These are phyloP conservation scores for Saraca asoca DNA, from an alignment of 331 rosid species.

Conservation along the genomic window DNA sequence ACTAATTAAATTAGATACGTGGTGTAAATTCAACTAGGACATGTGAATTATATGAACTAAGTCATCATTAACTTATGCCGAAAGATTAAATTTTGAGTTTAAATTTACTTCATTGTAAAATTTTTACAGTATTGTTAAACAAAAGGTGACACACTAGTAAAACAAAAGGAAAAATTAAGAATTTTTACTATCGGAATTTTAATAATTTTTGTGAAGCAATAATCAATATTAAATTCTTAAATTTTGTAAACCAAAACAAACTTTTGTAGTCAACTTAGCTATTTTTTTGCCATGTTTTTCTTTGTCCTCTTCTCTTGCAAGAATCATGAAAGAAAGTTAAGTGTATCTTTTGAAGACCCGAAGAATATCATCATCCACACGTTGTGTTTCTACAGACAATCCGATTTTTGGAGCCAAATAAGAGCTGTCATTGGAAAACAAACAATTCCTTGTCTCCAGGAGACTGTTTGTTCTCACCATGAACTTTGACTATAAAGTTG, in stretches of 20 bases:
- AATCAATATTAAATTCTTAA: too few relatives aligned
- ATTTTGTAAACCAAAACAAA: constrained; percentile 10
- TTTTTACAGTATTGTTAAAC: too few relatives aligned
- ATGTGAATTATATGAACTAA: too few relatives aligned
- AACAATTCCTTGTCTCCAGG: constrained; percentile 54
- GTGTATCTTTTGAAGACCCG: constrained; percentile 37
- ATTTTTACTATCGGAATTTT: too few relatives aligned
- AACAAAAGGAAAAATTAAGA: too few relatives aligned
- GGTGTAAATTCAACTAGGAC: too few relatives aligned
- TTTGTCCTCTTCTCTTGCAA: background rate
- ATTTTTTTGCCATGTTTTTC: background rate
- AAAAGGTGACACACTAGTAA: too few relatives aligned
- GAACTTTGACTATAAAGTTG: constrained; percentile 8
- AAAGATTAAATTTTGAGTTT: too few relatives aligned
- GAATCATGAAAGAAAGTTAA: constrained; percentile 34
- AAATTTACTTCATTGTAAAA: too few relatives aligned
- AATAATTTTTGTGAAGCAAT: too few relatives aligned
- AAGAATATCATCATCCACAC: constrained; percentile 51
- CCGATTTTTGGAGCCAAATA: constrained; percentile 20
- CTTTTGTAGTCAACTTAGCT: constrained; percentile 26
- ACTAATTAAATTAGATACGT: too few relatives aligned
- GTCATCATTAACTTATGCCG: too few relatives aligned
- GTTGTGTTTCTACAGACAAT: constrained; percentile 28
- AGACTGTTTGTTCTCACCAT: constrained; percentile 34
- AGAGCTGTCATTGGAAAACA: constrained; percentile 50